These are phyloP conservation scores for Aspergillus sp. DNA, from an alignment of 2,329 filamentous ascomycete genomes.

Conservation along the genomic window DNA sequence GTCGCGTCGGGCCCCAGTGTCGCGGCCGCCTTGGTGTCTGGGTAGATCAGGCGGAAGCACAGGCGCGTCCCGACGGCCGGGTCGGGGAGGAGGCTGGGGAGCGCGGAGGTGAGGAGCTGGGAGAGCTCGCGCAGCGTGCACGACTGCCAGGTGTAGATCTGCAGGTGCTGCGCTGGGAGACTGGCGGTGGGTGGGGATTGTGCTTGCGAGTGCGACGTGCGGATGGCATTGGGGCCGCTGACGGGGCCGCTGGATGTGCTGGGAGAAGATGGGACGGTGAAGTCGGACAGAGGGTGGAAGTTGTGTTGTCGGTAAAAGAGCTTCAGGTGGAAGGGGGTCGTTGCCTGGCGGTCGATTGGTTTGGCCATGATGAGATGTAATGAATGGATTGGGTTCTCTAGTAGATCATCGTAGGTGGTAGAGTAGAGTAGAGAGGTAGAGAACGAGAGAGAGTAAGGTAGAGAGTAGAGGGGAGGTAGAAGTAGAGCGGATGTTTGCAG, in stretches of 20 bases:
- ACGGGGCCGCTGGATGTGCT: slow-evolving; percentile 22
- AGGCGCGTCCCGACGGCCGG: slow-evolving; percentile 79
- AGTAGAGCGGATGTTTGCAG: background rate
- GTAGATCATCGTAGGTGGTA: background rate
- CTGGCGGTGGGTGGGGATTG: slow-evolving; percentile 54
- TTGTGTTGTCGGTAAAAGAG: slow-evolving; percentile 76
- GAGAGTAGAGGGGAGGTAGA: background rate
- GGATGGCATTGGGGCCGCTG: slow-evolving; percentile 43
- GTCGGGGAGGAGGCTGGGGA: slow-evolving; percentile 68
- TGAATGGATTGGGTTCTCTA: background rate
- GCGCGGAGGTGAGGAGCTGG: slow-evolving; percentile 68
- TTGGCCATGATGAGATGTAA: slow-evolving; percentile 19
- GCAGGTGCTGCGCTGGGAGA: slow-evolving; percentile 65
- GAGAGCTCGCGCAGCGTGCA: slow-evolving; percentile 81
- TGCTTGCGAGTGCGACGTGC: slow-evolving; percentile 13
- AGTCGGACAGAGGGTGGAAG: slow-evolving; percentile 60
- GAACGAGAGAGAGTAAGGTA: no score
- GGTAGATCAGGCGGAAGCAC: slow-evolving; percentile 83
- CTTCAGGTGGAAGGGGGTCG: slow-evolving; percentile 79
- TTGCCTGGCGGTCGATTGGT: slow-evolving; percentile 64
- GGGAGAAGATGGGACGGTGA: slow-evolving; percentile 29
- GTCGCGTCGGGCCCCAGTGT: slow-evolving; percentile 36
- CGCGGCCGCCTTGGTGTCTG: slow-evolving; percentile 59
- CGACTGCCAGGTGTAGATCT: slow-evolving; percentile 82
- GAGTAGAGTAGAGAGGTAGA: background rate